Conservation (phyloP, 768 basidiomycete genomes). For the Boletus speciosus region DNA sequence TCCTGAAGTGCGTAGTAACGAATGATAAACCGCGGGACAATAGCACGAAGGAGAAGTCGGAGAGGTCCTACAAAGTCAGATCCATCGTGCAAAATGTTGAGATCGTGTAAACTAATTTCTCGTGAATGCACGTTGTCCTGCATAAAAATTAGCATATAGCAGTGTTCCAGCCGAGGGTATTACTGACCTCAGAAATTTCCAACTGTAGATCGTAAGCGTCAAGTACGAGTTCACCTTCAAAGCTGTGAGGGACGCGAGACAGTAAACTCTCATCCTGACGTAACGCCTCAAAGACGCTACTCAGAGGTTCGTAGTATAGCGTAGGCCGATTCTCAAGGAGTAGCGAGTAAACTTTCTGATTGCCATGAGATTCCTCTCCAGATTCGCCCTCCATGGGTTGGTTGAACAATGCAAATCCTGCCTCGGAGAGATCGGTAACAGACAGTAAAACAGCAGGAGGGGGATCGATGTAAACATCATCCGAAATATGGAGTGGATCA, state of each 20-base stretch:
- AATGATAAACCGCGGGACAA: constrained; percentile 58
- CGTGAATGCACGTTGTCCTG: constrained; percentile 70
- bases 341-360: constrained; percentile 32
- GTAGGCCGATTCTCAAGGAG: constrained; percentile 63
- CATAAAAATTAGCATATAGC: constrained; percentile 4
- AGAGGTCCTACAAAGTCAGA: constrained; percentile 60
- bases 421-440: constrained; percentile 37
- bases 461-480: constrained; percentile 71
- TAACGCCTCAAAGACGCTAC: constrained; percentile 66
- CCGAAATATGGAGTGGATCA: constrained; percentile 59
- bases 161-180: not conserved
- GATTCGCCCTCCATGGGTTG: constrained; percentile 37
- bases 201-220: constrained; percentile 71
- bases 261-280: constrained; percentile 56
- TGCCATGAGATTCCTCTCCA: constrained; percentile 7
- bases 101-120: constrained; percentile 68
- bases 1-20: constrained; percentile 65
- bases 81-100: constrained; percentile 67
- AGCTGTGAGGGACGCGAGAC: constrained; percentile 41
- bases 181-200: constrained; percentile 57
- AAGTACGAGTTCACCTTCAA: constrained; percentile 61
- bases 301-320: constrained; percentile 74
- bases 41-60: constrained; percentile 49
- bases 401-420: constrained; percentile 55
- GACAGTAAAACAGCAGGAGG: constrained; percentile 65